A percentile compares a stretch with the other conserved stretches of the same genome.
These are phyloP conservation scores for Phytopythium vexans DNA, from an alignment of 352 stramenopile species.

Conservation along the genomic window DNA sequence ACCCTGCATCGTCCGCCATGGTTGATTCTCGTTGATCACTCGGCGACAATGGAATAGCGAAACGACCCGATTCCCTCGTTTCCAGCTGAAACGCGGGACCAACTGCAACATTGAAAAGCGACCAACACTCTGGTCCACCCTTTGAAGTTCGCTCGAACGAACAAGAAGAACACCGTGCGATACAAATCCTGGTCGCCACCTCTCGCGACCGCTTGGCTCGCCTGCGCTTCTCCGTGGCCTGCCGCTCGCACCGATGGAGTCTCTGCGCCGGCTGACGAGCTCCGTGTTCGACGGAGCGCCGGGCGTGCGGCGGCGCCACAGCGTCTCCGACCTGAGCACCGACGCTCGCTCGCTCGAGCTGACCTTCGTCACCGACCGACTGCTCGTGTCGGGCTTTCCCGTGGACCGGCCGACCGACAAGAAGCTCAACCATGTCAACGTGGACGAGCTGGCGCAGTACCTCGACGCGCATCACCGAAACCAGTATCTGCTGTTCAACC, in stretches of 20 bases:
- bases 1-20: not conserved
- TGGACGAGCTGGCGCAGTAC: conserved; percentile 55
- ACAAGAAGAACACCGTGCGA: no score
- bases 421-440: conserved; percentile 73
- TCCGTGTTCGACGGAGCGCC: conserved; percentile 56
- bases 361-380: conserved; percentile 68
- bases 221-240: not conserved
- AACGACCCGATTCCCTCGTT: conserved; percentile 3
- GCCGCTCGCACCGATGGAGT: conserved; percentile 44
- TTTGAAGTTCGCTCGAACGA: not conserved
- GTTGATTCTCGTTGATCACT: no score
- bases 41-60: not conserved
- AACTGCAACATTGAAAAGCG: not conserved
- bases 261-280: conserved; percentile 67
- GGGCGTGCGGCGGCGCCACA: conserved; percentile 29
- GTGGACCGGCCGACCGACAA: conserved; percentile 56
- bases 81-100: not conserved
- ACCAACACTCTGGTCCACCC: no score
- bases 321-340: conserved; percentile 20
- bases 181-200: not conserved
- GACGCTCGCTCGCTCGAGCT: conserved; percentile 51
- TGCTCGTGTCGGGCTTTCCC: conserved; percentile 62
- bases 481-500: conserved; percentile 81
- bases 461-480: conserved; percentile 51
- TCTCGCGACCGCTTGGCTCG: not conserved